A percentile compares a stretch with the other conserved stretches of the same genome.
Conservation (phyloP, 2,329 filamentous ascomycete genomes). For the Aspergillus felis region DNA sequence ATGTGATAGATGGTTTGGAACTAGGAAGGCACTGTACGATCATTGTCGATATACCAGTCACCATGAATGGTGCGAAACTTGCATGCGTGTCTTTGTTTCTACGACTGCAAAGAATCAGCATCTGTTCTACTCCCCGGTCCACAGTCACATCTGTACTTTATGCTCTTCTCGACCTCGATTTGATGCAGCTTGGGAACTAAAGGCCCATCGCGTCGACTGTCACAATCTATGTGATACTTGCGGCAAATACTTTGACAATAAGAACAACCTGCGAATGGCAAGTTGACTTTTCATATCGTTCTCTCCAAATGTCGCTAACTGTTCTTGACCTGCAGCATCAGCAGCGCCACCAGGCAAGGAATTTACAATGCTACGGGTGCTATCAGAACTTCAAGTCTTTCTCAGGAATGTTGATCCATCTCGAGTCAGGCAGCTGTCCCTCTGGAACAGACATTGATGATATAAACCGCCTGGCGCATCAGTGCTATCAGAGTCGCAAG, state of each 20-base stretch:
- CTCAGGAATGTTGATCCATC: constrained; percentile 7
- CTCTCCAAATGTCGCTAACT: constrained; percentile 1
- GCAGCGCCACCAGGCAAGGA: constrained; percentile 7
- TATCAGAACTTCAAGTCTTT: constrained; percentile 6
- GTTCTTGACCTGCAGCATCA: constrained; percentile 3
- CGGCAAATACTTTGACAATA: constrained; percentile 4
- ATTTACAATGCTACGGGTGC: constrained; percentile 8
- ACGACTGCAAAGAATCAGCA: constrained; percentile 4
- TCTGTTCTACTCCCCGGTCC: constrained; percentile 2
- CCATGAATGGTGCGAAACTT: constrained; percentile 11
- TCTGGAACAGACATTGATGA: background rate
- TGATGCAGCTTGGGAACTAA: constrained; percentile 3
- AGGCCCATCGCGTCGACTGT: constrained; percentile 1
- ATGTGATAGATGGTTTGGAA: constrained; percentile 8
- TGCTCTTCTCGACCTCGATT: constrained; percentile 5
- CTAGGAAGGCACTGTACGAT: constrained; percentile 4
- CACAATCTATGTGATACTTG: constrained; percentile 6
- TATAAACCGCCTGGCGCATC: background rate
- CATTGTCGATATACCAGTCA: constrained; percentile 9
- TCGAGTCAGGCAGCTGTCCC: constrained; percentile 6
- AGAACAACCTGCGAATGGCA: constrained; percentile 12
- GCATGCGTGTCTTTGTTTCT: constrained; percentile 7
- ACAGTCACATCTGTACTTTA: constrained; percentile 5
- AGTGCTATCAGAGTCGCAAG: constrained; percentile 1
- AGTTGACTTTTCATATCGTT: constrained; percentile 1